A percentile compares a stretch with the other conserved stretches of the same genome.
These are phyloP conservation scores for Leishmania gerbilli DNA, from an alignment of 208 protist genomes.

Conservation along the genomic window DNA sequence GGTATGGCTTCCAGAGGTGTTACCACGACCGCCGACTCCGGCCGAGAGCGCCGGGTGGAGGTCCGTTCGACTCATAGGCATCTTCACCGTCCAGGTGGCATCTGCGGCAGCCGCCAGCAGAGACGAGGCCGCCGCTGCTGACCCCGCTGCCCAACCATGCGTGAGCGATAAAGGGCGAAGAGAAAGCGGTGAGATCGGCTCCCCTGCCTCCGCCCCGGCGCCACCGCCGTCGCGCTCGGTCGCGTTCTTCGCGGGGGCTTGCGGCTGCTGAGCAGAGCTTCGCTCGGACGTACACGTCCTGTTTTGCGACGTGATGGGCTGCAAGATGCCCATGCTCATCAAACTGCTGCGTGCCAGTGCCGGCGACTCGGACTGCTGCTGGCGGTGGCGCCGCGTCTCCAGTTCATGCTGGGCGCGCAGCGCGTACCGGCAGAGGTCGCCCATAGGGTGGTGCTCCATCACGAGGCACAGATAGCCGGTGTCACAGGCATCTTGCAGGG, in stretches of 20 bases:
- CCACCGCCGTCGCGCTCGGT: not conserved
- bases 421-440: conserved; percentile 76
- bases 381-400: conserved; percentile 12
- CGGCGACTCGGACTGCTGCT: not conserved
- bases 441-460: conserved; percentile 83
- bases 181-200: conserved; percentile 10
- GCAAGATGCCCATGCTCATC: not conserved
- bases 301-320: not conserved
- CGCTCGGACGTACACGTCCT: not conserved
- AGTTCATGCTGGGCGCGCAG: conserved; percentile 41
- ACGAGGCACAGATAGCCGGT: conserved; percentile 80
- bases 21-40: not conserved
- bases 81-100: conserved; percentile 20
- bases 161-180: conserved; percentile 2
- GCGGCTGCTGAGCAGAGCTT: not conserved
- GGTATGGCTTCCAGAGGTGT: not conserved
- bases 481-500: conserved; percentile 17
- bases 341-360: not conserved
- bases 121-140: not conserved
- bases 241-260: not conserved
- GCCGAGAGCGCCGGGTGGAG: not conserved
- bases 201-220: not conserved
- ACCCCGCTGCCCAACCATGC: not conserved
- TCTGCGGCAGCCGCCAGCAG: conserved; percentile 11
- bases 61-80: not conserved